A percentile compares a stretch with the other conserved stretches of the same genome.
Evolutionary conservation across 2,329 filamentous ascomycete genomes (phyloP).

Genomic region (Claviceps sp.): DNA sequence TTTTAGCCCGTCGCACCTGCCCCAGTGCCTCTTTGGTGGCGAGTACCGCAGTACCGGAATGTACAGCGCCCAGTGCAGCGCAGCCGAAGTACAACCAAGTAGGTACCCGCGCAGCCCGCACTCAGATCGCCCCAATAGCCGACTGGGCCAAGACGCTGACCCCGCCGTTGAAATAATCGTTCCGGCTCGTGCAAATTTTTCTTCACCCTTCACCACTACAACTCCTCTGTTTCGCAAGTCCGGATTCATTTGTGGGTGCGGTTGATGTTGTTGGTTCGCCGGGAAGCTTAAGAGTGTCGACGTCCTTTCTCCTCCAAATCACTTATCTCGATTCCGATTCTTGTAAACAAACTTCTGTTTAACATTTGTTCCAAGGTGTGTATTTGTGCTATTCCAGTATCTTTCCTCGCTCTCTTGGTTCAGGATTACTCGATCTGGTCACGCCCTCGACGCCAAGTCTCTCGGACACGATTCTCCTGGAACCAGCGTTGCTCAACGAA

Average conservation of each 20-base stretch:
- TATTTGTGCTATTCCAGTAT: background rate
- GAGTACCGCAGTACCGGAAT: background rate
- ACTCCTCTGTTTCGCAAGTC: slow-evolving; percentile 2
- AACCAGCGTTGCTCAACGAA: background rate
- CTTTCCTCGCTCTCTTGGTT: too few relatives aligned
- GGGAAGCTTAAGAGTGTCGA: slow-evolving; percentile 1
- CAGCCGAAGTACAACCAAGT: background rate
- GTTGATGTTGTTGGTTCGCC: slow-evolving; percentile 6
- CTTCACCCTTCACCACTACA: background rate
- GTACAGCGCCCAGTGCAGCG: background rate
- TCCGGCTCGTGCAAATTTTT: slow-evolving; percentile 3
- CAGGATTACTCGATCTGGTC: too few relatives aligned
- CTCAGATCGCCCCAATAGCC: background rate
- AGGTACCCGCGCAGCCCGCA: background rate
- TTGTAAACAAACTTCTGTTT: background rate
- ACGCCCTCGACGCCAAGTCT: background rate
- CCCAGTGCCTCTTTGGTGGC: background rate
- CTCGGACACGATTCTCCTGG: too few relatives aligned
- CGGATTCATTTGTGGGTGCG: slow-evolving; percentile 6
- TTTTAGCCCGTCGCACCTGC: background rate
- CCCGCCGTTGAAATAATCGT: slow-evolving; percentile 4
- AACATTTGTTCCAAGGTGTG: background rate
- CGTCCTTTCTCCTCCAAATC: background rate
- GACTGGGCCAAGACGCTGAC: slow-evolving; percentile 1
- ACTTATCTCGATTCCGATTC: background rate